Base-by-base conservation (phyloP, 768 basidiomycete genomes). In the Rhodocollybia butyracea region DNA sequence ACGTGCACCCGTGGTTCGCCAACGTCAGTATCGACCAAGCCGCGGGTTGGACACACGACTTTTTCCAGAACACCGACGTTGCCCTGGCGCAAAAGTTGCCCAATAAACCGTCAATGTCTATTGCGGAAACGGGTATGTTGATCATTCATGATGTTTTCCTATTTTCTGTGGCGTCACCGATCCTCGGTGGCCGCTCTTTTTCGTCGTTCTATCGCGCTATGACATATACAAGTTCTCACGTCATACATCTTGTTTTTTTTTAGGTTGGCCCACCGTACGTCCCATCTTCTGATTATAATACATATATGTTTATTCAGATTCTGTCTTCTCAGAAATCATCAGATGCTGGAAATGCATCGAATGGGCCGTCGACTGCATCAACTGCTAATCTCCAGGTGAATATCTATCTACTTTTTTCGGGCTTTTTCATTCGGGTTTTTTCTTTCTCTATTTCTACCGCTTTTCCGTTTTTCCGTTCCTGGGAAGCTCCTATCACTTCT, bases 1-100 rank as follows among this genome's bases (percentile, higher is more conserved):
- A 97, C 58, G 91, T 94, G 7, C 94, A 96, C 64, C 86, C 94
- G 2, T 94, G 91, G 92, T 98, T 97, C 66, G 95, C 88, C 17
- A 84, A 88, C 61, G 80, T 87, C 22, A 77, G 80, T 8, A 83
- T 87, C 27, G 68, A 81, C 5, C 61, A 80, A 2, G 86, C 89
- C 0, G 90, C 94, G 0, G 79, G 61, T 5, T 99, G 96, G 96
- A 94, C 92, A 0, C 73, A 72, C 19, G 61, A 78, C 0, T 98
- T 91, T 76, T 97, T 94, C 76, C 63, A 85, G 57, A 64, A 75
- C 6, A 79, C 70, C 19, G 78, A 95, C 64, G 79, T 91, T 3
- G 69, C 60, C 3, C 64, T 72, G 17, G 88, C 91, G 0, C 58
- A 70, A 10, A 51, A 59, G 0, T 73, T 89, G 29, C 17, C 82